A percentile compares a stretch with the other conserved stretches of the same genome.
phyloP scores from a whole-genome alignment of 148 eudicot species.

The Fagopyrum homotropicum region DNA sequence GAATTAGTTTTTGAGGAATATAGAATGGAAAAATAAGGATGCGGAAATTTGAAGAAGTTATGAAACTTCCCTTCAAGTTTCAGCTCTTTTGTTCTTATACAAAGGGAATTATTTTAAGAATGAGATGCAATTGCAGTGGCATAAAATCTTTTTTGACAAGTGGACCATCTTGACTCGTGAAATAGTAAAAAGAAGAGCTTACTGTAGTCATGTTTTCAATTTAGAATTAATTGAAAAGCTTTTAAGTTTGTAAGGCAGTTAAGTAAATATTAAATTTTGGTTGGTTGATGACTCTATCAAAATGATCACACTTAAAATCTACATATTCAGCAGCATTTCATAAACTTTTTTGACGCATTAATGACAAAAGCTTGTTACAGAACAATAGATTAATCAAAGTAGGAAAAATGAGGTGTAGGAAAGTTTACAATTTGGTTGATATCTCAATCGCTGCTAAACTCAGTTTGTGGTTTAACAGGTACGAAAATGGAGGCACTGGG shows the following conservation, averaged over 20 bases:
- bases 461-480: constrained; percentile 34
- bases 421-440: not conserved
- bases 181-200: too few species aligned
- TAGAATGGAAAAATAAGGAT: not conserved
- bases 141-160: too few species aligned
- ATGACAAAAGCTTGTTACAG: not conserved
- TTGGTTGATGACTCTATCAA: not conserved
- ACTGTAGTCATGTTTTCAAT: too few species aligned
- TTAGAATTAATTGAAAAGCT: too few species aligned
- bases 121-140: not conserved
- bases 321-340: not conserved
- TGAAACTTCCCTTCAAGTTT: not conserved
- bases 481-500: constrained; percentile 82
- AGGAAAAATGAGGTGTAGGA: not conserved
- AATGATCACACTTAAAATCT: not conserved
- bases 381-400: not conserved
- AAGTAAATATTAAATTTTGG: too few species aligned
- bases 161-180: too few species aligned
- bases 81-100: not conserved
- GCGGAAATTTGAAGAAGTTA: not conserved
- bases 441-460: not conserved
- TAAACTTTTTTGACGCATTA: not conserved
- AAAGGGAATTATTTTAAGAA: not conserved
- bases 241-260: too few species aligned
- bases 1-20: not conserved